Conservation (phyloP, 352 stramenopile species). For the Phytophthora lateralis region DNA sequence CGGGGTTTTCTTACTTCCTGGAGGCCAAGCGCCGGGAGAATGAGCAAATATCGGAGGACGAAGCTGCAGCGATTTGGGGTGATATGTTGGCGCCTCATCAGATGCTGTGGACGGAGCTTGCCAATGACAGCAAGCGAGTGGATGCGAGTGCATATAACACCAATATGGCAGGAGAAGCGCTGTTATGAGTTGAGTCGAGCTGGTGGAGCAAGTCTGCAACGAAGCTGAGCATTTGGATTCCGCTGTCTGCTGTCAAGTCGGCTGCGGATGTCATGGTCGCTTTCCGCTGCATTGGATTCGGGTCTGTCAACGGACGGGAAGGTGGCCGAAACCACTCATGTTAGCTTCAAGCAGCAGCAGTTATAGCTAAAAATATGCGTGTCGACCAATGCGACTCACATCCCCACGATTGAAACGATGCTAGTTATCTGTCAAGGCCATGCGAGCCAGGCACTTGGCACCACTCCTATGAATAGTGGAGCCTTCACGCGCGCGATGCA, state of each 20-base stretch:
- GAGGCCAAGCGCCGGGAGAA: conserved; percentile 36
- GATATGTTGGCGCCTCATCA: conserved; percentile 44
- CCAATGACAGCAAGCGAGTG: conserved; percentile 16
- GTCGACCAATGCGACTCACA: conserved; percentile 7
- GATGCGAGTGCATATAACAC: neutral
- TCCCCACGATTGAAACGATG: conserved; percentile 7
- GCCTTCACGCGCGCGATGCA: neutral
- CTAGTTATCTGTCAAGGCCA: conserved; percentile 10
- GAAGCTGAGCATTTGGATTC: neutral
- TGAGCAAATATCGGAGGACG: conserved; percentile 28
- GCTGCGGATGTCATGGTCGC: neutral
- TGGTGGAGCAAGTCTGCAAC: neutral
- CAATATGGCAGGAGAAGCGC: conserved; percentile 15
- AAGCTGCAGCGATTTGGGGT: conserved; percentile 40
- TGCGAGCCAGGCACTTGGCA: conserved; percentile 14
- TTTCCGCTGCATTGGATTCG: neutral
- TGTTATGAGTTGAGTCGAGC: conserved; percentile 2
- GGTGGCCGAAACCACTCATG: conserved; percentile 25
- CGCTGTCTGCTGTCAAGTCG: neutral
- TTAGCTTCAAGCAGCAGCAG: conserved; percentile 13
- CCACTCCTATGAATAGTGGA: conserved; percentile 7
- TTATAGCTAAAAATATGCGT: conserved; percentile 18
- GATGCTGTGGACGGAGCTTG: conserved; percentile 45
- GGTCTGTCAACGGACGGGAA: conserved; percentile 4
- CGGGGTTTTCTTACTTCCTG: conserved; percentile 45